Conservation (phyloP, 352 stramenopile genomes). For the Pythium rishiriense region DNA sequence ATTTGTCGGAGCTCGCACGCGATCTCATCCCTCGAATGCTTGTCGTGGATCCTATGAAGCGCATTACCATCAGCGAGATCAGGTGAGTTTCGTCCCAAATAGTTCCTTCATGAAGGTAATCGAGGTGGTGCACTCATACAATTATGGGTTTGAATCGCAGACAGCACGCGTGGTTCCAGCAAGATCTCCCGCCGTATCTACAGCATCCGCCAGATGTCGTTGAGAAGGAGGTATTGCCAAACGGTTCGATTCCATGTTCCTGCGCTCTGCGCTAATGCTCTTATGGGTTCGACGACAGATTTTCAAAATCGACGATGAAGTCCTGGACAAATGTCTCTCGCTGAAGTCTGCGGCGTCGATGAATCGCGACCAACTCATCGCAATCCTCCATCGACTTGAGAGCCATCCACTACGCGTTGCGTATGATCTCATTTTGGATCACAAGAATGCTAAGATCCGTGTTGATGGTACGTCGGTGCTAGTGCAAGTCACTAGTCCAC, state of each 20-base stretch:
- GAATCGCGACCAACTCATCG: constrained; percentile 57
- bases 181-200: constrained; percentile 97
- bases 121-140: too few species aligned
- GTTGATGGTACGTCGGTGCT: constrained; percentile 79
- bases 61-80: constrained; percentile 99
- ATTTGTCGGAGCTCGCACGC: constrained; percentile 94
- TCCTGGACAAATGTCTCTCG: constrained; percentile 56
- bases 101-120: too few species aligned
- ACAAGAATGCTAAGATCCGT: constrained; percentile 96
- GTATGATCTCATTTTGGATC: constrained; percentile 97
- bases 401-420: constrained; percentile 89
- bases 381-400: constrained; percentile 56
- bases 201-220: constrained; percentile 95
- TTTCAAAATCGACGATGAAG: constrained; percentile 82
- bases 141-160: background rate
- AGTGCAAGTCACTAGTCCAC: too few species aligned
- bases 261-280: background rate
- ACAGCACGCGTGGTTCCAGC: constrained; percentile 98
- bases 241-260: background rate
- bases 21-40: constrained; percentile 99
- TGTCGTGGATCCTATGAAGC: constrained; percentile 99
- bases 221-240: constrained; percentile 87
- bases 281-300: constrained; percentile 33
- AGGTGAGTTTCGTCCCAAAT: constrained; percentile 41
- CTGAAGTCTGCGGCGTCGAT: constrained; percentile 51